Evolutionary conservation across 2,329 filamentous ascomycete species (phyloP), one percentile per base, ranked within the genome.

Genomic region (Fusarium sarcochroum): DNA sequence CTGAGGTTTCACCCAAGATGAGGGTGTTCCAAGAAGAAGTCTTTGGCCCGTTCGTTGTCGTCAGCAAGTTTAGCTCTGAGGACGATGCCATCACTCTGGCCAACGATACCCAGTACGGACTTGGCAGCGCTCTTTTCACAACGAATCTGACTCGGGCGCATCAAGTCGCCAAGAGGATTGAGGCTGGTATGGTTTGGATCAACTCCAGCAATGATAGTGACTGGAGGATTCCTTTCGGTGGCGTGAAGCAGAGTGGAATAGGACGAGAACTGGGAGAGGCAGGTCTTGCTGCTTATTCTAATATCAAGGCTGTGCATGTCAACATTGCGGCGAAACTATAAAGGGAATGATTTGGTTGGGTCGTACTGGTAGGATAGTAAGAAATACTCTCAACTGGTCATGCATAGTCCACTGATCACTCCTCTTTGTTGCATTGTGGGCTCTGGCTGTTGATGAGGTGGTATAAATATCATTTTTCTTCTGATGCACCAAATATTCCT

Each of bases 121-220:
- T 91, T 0, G 89, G 86, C 3, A 85, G 85, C 10, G 86, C 89
- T 0, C 77, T 92, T 3, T 91, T 91, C 69, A 91, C 85, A 0
- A 80, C 85, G 57, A 85, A 90, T 71, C 80, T 91, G 50, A 83
- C 80, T 55, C 77, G 79, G 27, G 79, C 82, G 5, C 84, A 85
- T 66, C 80, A 80, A 14, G 80, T 84, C 1, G 82, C 86, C 6
- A 84, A 85, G 62, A 84, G 84, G 17, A 86, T 91, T 51, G 86
- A 91, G 75, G 83, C 87, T 2, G 89, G 89, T 30, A 85, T 84
- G 81, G 83, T 85, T 14, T 86, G 83, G 84, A 80, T 86, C 61
- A 86, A 86, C 71, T 82, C 80, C 0, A 81, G 78, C 7, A 82
- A 83, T 40, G 82, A 84, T 41, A 81, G 77, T 0, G 81, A 84